Conservation (phyloP, 2,329 filamentous ascomycete species). For the Stagonosporopsis vannaccii region DNA sequence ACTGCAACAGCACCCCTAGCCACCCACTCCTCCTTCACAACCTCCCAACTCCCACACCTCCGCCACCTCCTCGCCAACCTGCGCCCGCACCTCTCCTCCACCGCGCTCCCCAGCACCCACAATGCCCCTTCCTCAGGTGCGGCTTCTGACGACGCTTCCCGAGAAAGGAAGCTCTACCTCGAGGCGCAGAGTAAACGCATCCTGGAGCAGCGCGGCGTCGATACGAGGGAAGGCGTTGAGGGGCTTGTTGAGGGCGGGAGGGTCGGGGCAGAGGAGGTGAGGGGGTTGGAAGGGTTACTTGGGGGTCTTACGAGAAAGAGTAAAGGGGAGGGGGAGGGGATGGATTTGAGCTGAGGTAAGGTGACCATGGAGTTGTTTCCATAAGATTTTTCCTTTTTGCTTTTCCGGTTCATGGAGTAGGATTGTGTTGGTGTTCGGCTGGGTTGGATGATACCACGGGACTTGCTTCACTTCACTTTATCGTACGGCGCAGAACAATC, state of each 20-base stretch:
- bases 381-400: too few species aligned
- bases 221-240: conserved; percentile 53
- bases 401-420: too few species aligned
- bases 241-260: conserved; percentile 36
- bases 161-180: conserved; percentile 81
- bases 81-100: conserved; percentile 66
- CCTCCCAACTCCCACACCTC: conserved; percentile 83
- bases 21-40: conserved; percentile 78
- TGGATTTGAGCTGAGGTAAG: conserved; percentile 31
- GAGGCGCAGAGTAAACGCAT: conserved; percentile 80
- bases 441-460: neutral
- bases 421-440: too few species aligned
- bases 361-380: neutral
- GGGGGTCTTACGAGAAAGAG: conserved; percentile 19
- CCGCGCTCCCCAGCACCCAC: conserved; percentile 26
- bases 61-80: conserved; percentile 73
- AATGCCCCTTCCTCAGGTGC: neutral
- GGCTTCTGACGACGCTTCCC: conserved; percentile 61
- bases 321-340: conserved; percentile 27
- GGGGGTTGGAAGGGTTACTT: conserved; percentile 41
- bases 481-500: too few species aligned
- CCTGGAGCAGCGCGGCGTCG: conserved; percentile 75
- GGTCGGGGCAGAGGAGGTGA: conserved; percentile 38
- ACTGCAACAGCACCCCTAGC: conserved; percentile 55
- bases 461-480: too few species aligned